Evolutionary conservation across 225 moss, liverwort and hornwort genomes (phyloP).

Genomic region (Takakia lepidozioides): DNA sequence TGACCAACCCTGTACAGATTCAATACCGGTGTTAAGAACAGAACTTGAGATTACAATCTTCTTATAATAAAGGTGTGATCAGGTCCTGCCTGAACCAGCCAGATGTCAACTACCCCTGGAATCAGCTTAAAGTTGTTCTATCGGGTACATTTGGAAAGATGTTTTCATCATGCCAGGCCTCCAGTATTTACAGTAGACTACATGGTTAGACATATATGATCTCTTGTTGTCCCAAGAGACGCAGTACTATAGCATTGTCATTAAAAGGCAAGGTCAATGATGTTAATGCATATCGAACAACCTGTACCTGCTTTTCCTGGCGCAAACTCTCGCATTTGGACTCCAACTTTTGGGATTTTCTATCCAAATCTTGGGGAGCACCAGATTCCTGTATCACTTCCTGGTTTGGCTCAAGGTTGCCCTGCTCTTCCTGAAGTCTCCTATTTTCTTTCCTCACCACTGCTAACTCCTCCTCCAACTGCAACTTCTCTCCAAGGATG

Average conservation of each 20-base stretch:
- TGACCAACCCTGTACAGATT: not conserved
- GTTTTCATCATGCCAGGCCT: too few species aligned
- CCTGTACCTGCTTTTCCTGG: conserved; percentile 17
- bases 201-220: not conserved
- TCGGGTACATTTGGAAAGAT: too few species aligned
- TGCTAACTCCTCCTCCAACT: conserved; percentile 11
- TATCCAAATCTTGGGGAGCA: conserved; percentile 29
- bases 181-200: too few species aligned
- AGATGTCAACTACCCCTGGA: too few species aligned
- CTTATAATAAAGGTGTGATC: not conserved
- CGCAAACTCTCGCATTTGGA: conserved; percentile 16
- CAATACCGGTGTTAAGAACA: not conserved
- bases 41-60: not conserved
- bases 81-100: too few species aligned
- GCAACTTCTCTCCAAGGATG: conserved; percentile 15
- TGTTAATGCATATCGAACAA: not conserved
- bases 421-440: conserved; percentile 24
- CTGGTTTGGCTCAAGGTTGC: conserved; percentile 22
- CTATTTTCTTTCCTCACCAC: conserved; percentile 9
- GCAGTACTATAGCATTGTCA: not conserved
- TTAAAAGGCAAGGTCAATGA: not conserved
- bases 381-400: conserved; percentile 31
- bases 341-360: conserved; percentile 35
- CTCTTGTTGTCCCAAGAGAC: not conserved
- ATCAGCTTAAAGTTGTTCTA: too few species aligned